phyloP scores from a whole-genome alignment of 768 basidiomycete species.

The Trametes punicea region DNA sequence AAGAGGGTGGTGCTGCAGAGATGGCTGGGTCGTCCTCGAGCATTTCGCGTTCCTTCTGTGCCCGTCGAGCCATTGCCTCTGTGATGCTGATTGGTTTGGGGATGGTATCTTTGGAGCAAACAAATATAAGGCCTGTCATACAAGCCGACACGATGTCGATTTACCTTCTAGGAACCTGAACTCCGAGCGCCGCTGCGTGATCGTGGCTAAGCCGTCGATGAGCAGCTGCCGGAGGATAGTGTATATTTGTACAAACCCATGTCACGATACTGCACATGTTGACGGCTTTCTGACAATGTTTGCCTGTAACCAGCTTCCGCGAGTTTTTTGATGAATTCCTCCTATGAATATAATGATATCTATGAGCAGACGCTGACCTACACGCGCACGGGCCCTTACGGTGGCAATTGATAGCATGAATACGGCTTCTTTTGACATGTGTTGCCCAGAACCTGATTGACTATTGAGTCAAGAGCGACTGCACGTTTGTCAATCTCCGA shows the following conservation, averaged over 20 bases:
- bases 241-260: slow-evolving; percentile 52
- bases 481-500: slow-evolving; percentile 18
- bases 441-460: slow-evolving; percentile 50
- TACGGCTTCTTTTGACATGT: slow-evolving; percentile 70
- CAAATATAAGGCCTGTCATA: background rate
- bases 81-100: slow-evolving; percentile 56
- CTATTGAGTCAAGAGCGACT: background rate
- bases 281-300: slow-evolving; percentile 56
- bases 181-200: slow-evolving; percentile 60
- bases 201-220: slow-evolving; percentile 41
- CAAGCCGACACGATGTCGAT: background rate
- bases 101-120: slow-evolving; percentile 51
- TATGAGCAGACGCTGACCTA: background rate
- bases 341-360: slow-evolving; percentile 41
- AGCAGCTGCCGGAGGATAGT: slow-evolving; percentile 1
- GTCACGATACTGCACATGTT: slow-evolving; percentile 63
- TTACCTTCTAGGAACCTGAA: slow-evolving; percentile 71
- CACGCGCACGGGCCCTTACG: slow-evolving; percentile 37
- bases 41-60: slow-evolving; percentile 50
- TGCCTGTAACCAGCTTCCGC: slow-evolving; percentile 65
- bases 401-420: slow-evolving; percentile 76
- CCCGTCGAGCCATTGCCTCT: slow-evolving; percentile 57
- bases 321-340: slow-evolving; percentile 81
- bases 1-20: slow-evolving; percentile 11
- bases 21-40: slow-evolving; percentile 41